These are phyloP conservation scores for Marsdenia floribunda DNA, from an alignment of 257 asterid genomes.

Conservation along the genomic window DNA sequence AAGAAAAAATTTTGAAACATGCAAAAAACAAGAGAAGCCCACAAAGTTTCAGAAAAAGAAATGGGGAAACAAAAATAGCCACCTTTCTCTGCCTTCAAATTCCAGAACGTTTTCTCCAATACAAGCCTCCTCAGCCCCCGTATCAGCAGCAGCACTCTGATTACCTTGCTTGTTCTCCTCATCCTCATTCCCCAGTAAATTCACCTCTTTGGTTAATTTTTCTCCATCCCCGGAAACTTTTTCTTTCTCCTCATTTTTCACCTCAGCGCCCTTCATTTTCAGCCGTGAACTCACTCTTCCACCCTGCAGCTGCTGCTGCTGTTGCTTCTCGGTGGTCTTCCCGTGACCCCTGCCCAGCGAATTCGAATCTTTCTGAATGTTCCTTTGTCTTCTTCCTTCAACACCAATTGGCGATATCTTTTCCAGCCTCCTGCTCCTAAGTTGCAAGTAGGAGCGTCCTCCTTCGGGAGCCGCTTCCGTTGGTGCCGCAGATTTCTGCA, in stretches of 20 bases:
- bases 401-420: conserved; percentile 19
- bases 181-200: background rate
- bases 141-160: background rate
- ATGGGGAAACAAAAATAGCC: background rate
- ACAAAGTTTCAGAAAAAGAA: background rate
- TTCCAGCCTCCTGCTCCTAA: conserved; percentile 24
- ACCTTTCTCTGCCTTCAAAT: conserved; percentile 31
- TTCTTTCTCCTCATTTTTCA: conserved; percentile 1
- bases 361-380: conserved; percentile 19
- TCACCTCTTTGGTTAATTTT: background rate
- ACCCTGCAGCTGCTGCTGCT: background rate
- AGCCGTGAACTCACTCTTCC: background rate
- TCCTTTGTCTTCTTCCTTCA: conserved; percentile 19
- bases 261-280: background rate
- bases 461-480: background rate
- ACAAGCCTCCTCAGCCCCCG: conserved; percentile 20
- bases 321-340: background rate
- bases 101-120: conserved; percentile 30
- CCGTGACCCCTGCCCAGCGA: background rate
- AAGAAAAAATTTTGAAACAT: conserved; percentile 3
- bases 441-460: conserved; percentile 29
- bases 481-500: conserved; percentile 13
- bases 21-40: conserved; percentile 1
- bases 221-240: background rate
- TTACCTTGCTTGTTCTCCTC: background rate